These are phyloP conservation scores for Stephania japonica DNA, from an alignment of 164 flowering plant species.

Conservation along the genomic window DNA sequence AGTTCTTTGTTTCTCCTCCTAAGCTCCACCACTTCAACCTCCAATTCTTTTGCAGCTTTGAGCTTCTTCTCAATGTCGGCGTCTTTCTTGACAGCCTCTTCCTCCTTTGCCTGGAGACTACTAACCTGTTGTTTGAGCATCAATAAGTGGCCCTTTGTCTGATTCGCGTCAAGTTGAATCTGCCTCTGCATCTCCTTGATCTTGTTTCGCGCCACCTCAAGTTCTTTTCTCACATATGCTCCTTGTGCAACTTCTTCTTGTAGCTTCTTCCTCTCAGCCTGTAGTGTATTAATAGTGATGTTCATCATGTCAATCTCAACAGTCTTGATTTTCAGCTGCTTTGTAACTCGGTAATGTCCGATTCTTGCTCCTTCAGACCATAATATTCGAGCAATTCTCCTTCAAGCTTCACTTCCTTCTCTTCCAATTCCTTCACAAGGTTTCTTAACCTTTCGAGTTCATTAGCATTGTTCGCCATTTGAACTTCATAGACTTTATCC, in stretches of 20 bases:
- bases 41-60: slow-evolving; percentile 69
- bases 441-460: slow-evolving; percentile 67
- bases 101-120: slow-evolving; percentile 72
- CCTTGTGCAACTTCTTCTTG: slow-evolving; percentile 65
- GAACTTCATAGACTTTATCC: slow-evolving; percentile 54
- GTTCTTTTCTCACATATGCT: slow-evolving; percentile 51
- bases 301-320: slow-evolving; percentile 87
- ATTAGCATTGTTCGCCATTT: slow-evolving; percentile 66
- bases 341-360: slow-evolving; percentile 64
- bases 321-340: slow-evolving; percentile 86
- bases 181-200: slow-evolving; percentile 89
- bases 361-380: slow-evolving; percentile 90
- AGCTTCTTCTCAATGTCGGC: slow-evolving; percentile 69
- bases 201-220: slow-evolving; percentile 72
- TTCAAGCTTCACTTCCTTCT: slow-evolving; percentile 89
- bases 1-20: slow-evolving; percentile 87
- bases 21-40: slow-evolving; percentile 77
- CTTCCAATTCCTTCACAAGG: slow-evolving; percentile 83
- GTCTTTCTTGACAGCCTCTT: slow-evolving; percentile 71
- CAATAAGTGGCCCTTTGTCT: slow-evolving; percentile 81
- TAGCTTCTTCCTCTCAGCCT: slow-evolving; percentile 85
- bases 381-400: slow-evolving; percentile 93
- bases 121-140: slow-evolving; percentile 87
- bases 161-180: slow-evolving; percentile 86
- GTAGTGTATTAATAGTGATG: slow-evolving; percentile 69